A percentile compares a stretch with the other conserved stretches of the same genome.
phyloP scores from a whole-genome alignment of 192 early-diverging fungal species.

The Coemansia sp. region DNA sequence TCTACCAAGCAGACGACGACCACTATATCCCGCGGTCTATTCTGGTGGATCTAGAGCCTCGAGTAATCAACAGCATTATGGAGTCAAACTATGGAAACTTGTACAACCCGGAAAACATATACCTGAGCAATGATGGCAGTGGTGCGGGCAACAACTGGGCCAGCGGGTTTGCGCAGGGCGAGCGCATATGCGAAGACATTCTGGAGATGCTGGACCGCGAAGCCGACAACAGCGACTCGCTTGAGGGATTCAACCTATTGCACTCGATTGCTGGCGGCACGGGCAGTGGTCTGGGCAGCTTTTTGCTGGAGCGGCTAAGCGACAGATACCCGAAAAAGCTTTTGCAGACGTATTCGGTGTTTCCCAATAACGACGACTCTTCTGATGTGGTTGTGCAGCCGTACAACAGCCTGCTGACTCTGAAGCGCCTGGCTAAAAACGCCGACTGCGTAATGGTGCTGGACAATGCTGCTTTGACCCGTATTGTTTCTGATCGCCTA shows the following conservation, averaged over 20 bases:
- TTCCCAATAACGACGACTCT: conserved; percentile 90
- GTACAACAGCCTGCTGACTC: conserved; percentile 91
- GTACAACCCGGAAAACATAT: conserved; percentile 98
- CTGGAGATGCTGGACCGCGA: conserved; percentile 97
- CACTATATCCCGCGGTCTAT: conserved; percentile 96
- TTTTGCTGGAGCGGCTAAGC: conserved; percentile 85
- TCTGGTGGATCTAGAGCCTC: conserved; percentile 88
- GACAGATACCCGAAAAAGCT: conserved; percentile 97
- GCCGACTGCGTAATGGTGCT: conserved; percentile 96
- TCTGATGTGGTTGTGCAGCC: conserved; percentile 98
- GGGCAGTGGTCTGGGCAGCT: conserved; percentile 94
- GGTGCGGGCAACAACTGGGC: conserved; percentile 99
- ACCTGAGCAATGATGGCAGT: conserved; percentile 86
- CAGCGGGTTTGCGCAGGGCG: conserved; percentile 83
- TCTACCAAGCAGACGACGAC: conserved; percentile 99
- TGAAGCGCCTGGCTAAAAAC: conserved; percentile 87
- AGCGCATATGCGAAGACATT: conserved; percentile 85
- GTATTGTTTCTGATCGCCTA: conserved; percentile 89
- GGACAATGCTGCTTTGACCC: conserved; percentile 90
- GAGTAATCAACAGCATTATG: conserved; percentile 91
- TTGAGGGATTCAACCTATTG: conserved; percentile 94
- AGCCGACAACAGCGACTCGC: conserved; percentile 89
- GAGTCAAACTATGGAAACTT: conserved; percentile 84
- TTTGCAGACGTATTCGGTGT: conserved; percentile 96
- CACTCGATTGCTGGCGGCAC: conserved; percentile 99